Percentiles rank a stretch among this genome's conserved stretches.
Conservation (phyloP, 306 rosid genomes). For the Hippophae tibetana region DNA sequence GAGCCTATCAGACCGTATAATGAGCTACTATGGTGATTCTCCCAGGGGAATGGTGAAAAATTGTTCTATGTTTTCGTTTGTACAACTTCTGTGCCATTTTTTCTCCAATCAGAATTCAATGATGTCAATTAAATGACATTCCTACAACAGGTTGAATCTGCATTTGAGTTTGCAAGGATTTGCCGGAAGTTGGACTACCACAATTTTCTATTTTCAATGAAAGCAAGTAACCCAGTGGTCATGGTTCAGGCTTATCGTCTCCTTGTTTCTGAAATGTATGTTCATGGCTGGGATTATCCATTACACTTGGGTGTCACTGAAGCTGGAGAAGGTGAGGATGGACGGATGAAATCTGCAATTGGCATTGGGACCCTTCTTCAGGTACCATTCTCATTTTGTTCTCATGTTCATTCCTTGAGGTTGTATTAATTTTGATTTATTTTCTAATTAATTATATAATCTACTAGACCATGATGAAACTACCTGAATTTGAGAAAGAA, state of each 20-base stretch:
- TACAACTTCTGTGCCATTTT: conserved; percentile 2
- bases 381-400: conserved; percentile 35
- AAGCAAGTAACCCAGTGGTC: conserved; percentile 97
- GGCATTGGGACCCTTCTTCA: conserved; percentile 99
- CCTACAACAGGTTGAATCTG: conserved; percentile 87
- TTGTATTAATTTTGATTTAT: too few species aligned
- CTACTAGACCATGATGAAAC: too few species aligned
- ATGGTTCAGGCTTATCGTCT: conserved; percentile 98
- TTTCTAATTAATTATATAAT: too few species aligned
- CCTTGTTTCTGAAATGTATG: conserved; percentile 95
- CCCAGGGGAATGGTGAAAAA: conserved; percentile 93
- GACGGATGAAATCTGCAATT: conserved; percentile 97
- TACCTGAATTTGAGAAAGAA: too few species aligned
- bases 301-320: conserved; percentile 98
- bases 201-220: conserved; percentile 91
- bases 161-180: conserved; percentile 97
- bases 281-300: conserved; percentile 96
- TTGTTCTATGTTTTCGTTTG: conserved; percentile 17
- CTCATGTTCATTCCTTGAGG: not conserved
- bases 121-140: conserved; percentile 13
- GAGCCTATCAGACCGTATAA: conserved; percentile 98
- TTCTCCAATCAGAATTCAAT: conserved; percentile 6
- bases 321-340: conserved; percentile 99
- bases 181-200: conserved; percentile 89
- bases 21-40: conserved; percentile 99